Evolutionary conservation across 2,329 filamentous ascomycete species (phyloP).

Genomic region (Herpotrichia juniperi): DNA sequence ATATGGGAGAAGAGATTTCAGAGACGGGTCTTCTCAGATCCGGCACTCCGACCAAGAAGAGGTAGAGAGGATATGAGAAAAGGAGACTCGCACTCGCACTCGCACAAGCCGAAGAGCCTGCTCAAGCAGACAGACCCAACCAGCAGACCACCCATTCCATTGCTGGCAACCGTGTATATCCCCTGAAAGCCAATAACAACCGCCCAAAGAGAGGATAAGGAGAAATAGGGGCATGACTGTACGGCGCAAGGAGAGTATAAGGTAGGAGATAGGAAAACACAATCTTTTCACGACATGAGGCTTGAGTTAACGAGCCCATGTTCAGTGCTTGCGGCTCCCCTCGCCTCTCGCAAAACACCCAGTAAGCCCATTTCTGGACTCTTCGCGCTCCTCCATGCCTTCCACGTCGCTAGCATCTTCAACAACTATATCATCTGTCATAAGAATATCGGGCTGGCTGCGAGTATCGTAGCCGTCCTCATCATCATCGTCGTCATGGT

Average conservation of each 20-base stretch:
- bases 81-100: background rate
- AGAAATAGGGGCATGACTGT: conserved; percentile 18
- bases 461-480: conserved; percentile 47
- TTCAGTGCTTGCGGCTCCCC: conserved; percentile 43
- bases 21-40: conserved; percentile 1
- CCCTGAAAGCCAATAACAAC: conserved; percentile 1
- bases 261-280: conserved; percentile 21
- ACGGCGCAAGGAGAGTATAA: conserved; percentile 21
- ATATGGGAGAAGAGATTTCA: conserved; percentile 23
- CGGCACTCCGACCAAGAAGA: background rate
- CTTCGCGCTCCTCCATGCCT: conserved; percentile 38
- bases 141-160: conserved; percentile 14
- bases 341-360: conserved; percentile 43
- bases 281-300: conserved; percentile 31
- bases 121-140: conserved; percentile 5
- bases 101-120: conserved; percentile 3
- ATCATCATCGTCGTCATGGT: conserved; percentile 57
- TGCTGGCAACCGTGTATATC: conserved; percentile 23
- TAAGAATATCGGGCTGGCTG: conserved; percentile 42
- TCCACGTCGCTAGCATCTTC: conserved; percentile 48
- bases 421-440: conserved; percentile 45
- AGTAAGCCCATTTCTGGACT: conserved; percentile 37
- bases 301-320: conserved; percentile 32
- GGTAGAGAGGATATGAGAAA: background rate
- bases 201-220: conserved; percentile 6